A percentile compares a stretch with the other conserved stretches of the same genome.
phyloP scores from a whole-genome alignment of 2,329 filamentous ascomycete genomes.

The Catunica adiposa region DNA sequence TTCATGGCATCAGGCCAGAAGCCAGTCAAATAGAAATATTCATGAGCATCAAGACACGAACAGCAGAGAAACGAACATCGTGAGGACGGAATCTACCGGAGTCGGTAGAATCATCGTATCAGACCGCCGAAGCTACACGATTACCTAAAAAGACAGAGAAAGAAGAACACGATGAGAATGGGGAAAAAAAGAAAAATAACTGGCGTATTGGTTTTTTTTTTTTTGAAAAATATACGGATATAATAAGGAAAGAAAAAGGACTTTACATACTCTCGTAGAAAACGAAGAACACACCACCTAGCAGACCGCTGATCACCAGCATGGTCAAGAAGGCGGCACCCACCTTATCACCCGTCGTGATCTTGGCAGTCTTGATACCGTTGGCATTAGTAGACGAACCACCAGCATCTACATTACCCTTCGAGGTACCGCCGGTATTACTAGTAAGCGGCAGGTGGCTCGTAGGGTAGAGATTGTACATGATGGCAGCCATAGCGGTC shows the following conservation, averaged over 20 bases:
- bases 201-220: too few relatives aligned
- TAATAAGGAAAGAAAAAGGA: constrained; percentile 11
- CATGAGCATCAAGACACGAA: not conserved
- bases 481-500: constrained; percentile 46
- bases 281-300: constrained; percentile 35
- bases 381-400: constrained; percentile 20
- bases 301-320: constrained; percentile 30
- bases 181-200: constrained; percentile 8
- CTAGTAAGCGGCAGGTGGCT: constrained; percentile 31
- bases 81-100: not conserved
- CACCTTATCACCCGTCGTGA: constrained; percentile 35
- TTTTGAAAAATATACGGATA: constrained; percentile 1
- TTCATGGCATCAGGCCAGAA: not conserved
- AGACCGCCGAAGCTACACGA: not conserved
- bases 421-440: constrained; percentile 41
- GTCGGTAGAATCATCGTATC: not conserved
- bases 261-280: constrained; percentile 14
- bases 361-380: constrained; percentile 24
- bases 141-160: constrained; percentile 3
- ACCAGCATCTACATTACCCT: constrained; percentile 27
- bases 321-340: constrained; percentile 41
- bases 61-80: not conserved
- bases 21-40: not conserved
- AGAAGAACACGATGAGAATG: constrained; percentile 3
- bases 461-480: constrained; percentile 38